These are phyloP conservation scores for Pseudogymnoascus sp. DNA, from an alignment of 2,329 filamentous ascomycete genomes.

Conservation along the genomic window DNA sequence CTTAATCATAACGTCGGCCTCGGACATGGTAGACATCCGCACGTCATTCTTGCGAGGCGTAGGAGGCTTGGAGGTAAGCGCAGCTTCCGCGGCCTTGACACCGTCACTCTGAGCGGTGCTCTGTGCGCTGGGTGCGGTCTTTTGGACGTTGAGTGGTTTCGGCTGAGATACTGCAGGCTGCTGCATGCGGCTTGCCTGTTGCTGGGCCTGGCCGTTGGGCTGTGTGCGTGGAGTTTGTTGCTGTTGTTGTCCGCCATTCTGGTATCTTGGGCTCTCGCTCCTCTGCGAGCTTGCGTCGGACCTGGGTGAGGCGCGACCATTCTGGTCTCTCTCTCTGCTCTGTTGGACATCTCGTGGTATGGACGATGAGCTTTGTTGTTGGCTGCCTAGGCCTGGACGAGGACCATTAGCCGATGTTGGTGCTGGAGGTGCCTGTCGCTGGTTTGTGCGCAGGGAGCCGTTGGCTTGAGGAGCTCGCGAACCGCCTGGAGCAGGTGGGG, in stretches of 20 bases:
- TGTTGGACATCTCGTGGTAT: constrained; percentile 28
- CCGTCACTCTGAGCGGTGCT: constrained; percentile 48
- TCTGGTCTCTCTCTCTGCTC: constrained; percentile 17
- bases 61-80: constrained; percentile 74
- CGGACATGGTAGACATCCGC: constrained; percentile 97
- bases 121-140: constrained; percentile 34
- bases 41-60: constrained; percentile 77
- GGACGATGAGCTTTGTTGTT: constrained; percentile 41
- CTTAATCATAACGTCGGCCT: constrained; percentile 94
- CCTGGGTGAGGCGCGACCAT: constrained; percentile 32
- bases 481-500: constrained; percentile 65
- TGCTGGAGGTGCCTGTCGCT: constrained; percentile 74
- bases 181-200: constrained; percentile 44
- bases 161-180: constrained; percentile 45
- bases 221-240: constrained; percentile 35
- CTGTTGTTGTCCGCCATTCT: constrained; percentile 32
- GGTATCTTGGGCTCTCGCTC: constrained; percentile 30
- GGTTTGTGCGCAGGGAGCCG: constrained; percentile 51
- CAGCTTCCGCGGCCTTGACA: constrained; percentile 83
- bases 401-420: constrained; percentile 40
- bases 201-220: constrained; percentile 40
- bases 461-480: constrained; percentile 47
- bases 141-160: constrained; percentile 70
- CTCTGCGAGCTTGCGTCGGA: constrained; percentile 32
- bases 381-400: constrained; percentile 43